Evolutionary conservation across 2,329 filamentous ascomycete genomes (phyloP).

Genomic region (Fusarium caatingaense): DNA sequence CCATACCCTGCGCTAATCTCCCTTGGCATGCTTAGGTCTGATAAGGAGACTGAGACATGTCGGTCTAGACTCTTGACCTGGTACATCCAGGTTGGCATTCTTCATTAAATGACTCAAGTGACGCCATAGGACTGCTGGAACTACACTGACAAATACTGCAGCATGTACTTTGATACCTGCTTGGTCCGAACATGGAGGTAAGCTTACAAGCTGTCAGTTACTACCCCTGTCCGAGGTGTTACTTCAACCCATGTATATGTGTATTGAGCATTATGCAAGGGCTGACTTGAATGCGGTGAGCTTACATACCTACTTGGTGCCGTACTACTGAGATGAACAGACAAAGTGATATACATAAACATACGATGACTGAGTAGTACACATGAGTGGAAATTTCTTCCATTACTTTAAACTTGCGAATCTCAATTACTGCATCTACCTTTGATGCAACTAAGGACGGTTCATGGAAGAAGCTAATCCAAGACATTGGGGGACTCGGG

Average conservation of each 20-base stretch:
- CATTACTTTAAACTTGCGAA: neutral
- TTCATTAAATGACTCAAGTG: slow-evolving; percentile 15
- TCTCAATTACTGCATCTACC: neutral
- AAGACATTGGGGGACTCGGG: slow-evolving; percentile 10
- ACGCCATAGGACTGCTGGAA: slow-evolving; percentile 12
- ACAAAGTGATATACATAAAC: neutral
- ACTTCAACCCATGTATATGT: slow-evolving; percentile 11
- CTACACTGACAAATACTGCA: neutral
- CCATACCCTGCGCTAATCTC: neutral
- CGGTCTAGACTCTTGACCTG: slow-evolving; percentile 11
- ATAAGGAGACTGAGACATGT: slow-evolving; percentile 17
- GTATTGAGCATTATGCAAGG: neutral
- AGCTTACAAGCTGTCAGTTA: slow-evolving; percentile 5
- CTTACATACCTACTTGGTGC: neutral
- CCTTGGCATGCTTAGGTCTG: neutral
- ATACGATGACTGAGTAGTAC: neutral
- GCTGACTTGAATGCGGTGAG: neutral
- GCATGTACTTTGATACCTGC: neutral
- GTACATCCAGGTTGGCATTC: slow-evolving; percentile 8
- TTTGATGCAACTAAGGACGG: neutral
- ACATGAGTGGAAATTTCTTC: neutral
- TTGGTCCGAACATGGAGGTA: neutral
- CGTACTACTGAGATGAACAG: neutral
- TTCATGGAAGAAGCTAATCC: neutral
- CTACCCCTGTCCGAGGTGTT: neutral